These are phyloP conservation scores for Zygnema circumcarinatum DNA, from an alignment of 139 green algal genomes.

Conservation along the genomic window DNA sequence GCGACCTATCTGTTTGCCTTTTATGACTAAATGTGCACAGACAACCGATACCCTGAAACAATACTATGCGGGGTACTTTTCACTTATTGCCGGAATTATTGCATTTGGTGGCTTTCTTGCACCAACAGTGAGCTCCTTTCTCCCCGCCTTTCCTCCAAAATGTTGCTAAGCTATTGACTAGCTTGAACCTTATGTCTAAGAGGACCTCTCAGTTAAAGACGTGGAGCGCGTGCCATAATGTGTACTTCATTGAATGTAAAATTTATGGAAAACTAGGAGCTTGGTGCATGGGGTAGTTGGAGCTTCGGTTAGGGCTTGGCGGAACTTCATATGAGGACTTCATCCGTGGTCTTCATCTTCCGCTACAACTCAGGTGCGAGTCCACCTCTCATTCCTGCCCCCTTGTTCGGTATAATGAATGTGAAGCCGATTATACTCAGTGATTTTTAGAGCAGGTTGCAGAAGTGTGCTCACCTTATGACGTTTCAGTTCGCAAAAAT, in stretches of 20 bases:
- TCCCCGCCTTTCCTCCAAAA: conserved; percentile 16
- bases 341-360: conserved; percentile 69
- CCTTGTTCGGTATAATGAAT: not conserved
- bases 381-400: not conserved
- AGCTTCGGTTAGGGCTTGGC: conserved; percentile 91
- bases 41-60: conserved; percentile 78
- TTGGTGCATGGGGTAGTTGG: conserved; percentile 66
- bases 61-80: conserved; percentile 84
- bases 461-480: too few species aligned
- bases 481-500: too few species aligned
- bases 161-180: conserved; percentile 15
- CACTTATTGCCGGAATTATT: conserved; percentile 81
- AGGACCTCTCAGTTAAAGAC: too few species aligned
- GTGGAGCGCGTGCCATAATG: too few species aligned
- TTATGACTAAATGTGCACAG: conserved; percentile 17
- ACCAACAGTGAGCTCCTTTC: conserved; percentile 67
- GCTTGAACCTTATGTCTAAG: not conserved
- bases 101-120: conserved; percentile 91
- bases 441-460: too few species aligned
- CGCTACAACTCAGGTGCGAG: conserved; percentile 44
- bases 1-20: too few species aligned
- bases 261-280: too few species aligned
- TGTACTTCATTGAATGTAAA: too few species aligned
- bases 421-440: too few species aligned
- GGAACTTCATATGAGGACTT: conserved; percentile 92